Evolutionary conservation across 345 rosid genomes (phyloP), one percentile per base, ranked within the genome.

Genomic region (Gossypioides kirkii): DNA sequence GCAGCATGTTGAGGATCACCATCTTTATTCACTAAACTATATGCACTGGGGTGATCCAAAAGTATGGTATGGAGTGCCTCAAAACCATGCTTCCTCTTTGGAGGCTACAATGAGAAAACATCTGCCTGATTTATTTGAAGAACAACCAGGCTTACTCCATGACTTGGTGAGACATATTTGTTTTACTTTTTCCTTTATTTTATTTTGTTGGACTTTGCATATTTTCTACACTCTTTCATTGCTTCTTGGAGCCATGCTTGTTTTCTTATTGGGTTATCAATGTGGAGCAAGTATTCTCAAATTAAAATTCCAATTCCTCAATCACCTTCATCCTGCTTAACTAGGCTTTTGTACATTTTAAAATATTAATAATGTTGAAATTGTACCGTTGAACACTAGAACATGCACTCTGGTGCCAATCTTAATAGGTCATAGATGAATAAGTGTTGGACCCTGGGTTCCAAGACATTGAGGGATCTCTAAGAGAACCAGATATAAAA

Each of bases 1-100:
- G 12, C 89, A 95, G 99, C 99, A 95, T 82, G 99, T 95, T 71
- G 99, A 95, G 83, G 99, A 95, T 77, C 98, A 95, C 73, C 97
- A 92, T 80, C 87, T 95, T 8, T 95, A 92, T 82, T 95, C 99
- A 42, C 81, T 95, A 63, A 95, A 95, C 82, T 92, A 95, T 73
- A 80, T 95, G 55, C 99, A 95, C 78, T 89, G 82, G 77, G 99
- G 98, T 41, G 98, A 89, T 72, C 90, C 89, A 72, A 95, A 95
- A 78, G 80, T 92, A 73, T 95, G 99, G 99, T 95, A 95, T 74
- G 99, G 99, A 42, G 90, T 95, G 61, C 96, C 99, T 50, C 97
- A 94, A 84, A 88, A 79, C 77, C 88, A 86, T 71, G 96, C 98
- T 71, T 66, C 87, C 8, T 69, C 85, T 53, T 84, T 95, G 84